Base-by-base conservation (phyloP, 2,329 filamentous ascomycete genomes). In the Tolypocladium cylindrosporum region DNA sequence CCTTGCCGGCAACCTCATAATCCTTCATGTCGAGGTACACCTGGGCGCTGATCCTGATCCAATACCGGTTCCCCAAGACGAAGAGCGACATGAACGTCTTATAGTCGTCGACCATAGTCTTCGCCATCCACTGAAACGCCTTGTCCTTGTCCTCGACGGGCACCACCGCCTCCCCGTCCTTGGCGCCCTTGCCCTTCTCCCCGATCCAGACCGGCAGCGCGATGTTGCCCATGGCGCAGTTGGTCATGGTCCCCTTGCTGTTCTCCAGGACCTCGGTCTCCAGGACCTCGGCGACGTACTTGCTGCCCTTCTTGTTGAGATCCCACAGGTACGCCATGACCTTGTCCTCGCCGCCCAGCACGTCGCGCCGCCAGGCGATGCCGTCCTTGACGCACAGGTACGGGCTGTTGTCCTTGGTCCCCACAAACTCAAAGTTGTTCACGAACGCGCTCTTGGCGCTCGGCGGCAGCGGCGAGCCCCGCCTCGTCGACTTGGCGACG, bases 11-110 rank as follows among this genome's bases (percentile, higher is more conserved):
- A 81, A 83, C 89, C 68, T 87, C 82, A 67, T 94, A 96, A 71
- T 97, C 91, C 14, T 78, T 78, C 62, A 87, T 69, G 34, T 90
- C 90, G n/a, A 97, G 73, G 69, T 94, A 97, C 0, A 94, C 81
- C 77, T 96, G 91, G 16, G 83, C 90, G 68, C 88, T 91, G 54
- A 96, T 67, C 54, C 93, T 77, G 0, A 80, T 77, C 88, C 88
- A 96, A 69, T 86, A 81, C 56, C 78, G 77, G 0, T 79, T 80
- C 0, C 73, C 78, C 63, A 91, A 84, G 10, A 79, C 71, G 58
- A 84, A 84, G 3, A 89, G 67, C 1, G 86, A 78, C 55, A 94
- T 72, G 66, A 90, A 93, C 0, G 91, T 94, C 57, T 86, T 79
- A 69, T 85, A 82, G n/a, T 87, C 80, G 1, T 74, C 65, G 16